Conservation (phyloP, 257 asterid genomes). For the Jasminum sambac region DNA sequence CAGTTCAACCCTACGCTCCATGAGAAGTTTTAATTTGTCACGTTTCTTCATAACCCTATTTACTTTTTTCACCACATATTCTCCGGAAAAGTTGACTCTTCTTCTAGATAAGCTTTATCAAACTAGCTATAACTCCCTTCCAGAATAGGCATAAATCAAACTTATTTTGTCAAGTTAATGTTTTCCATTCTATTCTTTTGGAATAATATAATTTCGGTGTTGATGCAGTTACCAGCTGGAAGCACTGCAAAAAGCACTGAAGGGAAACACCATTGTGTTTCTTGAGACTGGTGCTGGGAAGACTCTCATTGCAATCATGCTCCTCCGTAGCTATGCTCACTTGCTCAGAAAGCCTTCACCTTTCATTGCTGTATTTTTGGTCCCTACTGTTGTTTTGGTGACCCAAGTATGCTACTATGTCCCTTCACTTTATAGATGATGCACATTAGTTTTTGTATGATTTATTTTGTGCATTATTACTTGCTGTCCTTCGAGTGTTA, state of each 20-base stretch:
- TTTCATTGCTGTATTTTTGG: slow-evolving; percentile 71
- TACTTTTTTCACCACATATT: no score
- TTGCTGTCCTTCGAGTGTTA: not conserved
- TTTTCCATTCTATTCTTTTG: not conserved
- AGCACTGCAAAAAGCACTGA: slow-evolving; percentile 67
- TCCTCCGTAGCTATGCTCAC: slow-evolving; percentile 62
- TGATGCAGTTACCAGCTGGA: slow-evolving; percentile 72
- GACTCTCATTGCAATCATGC: slow-evolving; percentile 84
- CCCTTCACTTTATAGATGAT: not conserved
- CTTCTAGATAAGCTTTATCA: no score
- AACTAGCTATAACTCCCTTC: not conserved
- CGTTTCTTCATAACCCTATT: no score
- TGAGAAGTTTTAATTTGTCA: no score
- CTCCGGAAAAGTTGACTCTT: no score
- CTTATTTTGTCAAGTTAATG: not conserved
- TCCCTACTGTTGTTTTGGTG: slow-evolving; percentile 78
- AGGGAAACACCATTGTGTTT: slow-evolving; percentile 69
- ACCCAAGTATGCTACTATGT: slow-evolving; percentile 49
- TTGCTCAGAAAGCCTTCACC: slow-evolving; percentile 62
- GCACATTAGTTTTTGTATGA: not conserved
- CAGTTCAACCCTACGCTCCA: no score
- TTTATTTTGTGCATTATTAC: not conserved
- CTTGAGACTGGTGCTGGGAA: slow-evolving; percentile 88
- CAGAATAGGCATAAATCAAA: not conserved
- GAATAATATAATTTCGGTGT: slow-evolving; percentile 17